These are phyloP conservation scores for Pythium vanterpoolii DNA, from an alignment of 352 stramenopile genomes.

Conservation along the genomic window DNA sequence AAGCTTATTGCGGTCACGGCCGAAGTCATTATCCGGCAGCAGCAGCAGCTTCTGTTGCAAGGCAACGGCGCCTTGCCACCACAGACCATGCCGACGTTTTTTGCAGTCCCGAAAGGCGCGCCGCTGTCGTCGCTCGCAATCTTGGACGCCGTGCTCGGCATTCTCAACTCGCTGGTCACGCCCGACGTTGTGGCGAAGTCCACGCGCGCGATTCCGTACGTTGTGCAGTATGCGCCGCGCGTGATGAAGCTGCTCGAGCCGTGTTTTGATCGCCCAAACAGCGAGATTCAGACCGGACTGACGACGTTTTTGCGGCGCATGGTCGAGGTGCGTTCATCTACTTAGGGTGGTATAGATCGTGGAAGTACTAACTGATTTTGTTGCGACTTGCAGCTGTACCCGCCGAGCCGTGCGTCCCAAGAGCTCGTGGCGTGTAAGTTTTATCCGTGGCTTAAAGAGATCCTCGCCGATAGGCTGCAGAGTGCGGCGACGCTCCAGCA, in stretches of 20 bases:
- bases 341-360: neutral
- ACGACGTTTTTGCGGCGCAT: slow-evolving; percentile 72
- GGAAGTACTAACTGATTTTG: slow-evolving; percentile 1
- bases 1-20: slow-evolving; percentile 89
- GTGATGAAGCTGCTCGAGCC: slow-evolving; percentile 90
- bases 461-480: slow-evolving; percentile 76
- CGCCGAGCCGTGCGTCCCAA: slow-evolving; percentile 57
- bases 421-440: slow-evolving; percentile 83
- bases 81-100: slow-evolving; percentile 73
- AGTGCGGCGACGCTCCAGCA: slow-evolving; percentile 63
- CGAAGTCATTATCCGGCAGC: slow-evolving; percentile 78
- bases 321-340: slow-evolving; percentile 46
- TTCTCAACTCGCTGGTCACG: slow-evolving; percentile 80
- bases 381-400: slow-evolving; percentile 59
- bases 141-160: slow-evolving; percentile 81
- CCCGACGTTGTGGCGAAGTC: slow-evolving; percentile 75
- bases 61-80: neutral
- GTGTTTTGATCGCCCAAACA: slow-evolving; percentile 84
- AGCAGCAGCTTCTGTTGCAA: slow-evolving; percentile 25
- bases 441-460: slow-evolving; percentile 86
- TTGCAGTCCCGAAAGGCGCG: slow-evolving; percentile 76
- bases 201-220: slow-evolving; percentile 71
- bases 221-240: slow-evolving; percentile 82
- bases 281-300: slow-evolving; percentile 70
- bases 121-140: slow-evolving; percentile 85